Evolutionary conservation across 2,329 filamentous ascomycete species (phyloP), one percentile per base, ranked within the genome.

Genomic region (Sclerotinia spermophila): DNA sequence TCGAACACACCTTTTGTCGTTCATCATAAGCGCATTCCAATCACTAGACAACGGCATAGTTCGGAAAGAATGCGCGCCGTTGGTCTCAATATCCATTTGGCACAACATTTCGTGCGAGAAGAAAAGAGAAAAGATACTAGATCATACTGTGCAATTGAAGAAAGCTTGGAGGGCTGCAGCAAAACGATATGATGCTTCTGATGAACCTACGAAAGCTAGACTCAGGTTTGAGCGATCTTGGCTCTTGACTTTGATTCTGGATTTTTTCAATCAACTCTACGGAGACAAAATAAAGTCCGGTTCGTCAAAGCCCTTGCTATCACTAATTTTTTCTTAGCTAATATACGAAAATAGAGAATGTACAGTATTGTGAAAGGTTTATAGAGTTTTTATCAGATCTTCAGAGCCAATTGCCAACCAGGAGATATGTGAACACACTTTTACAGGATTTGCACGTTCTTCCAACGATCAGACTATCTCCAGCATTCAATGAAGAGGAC

Each of bases 71-170:
- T 98, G 96, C 81, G 96, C 95, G 10, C 93, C 96, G 2, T 84
- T 99, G 67, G 95, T 99, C 30, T 96, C 94, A 19, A 97, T 99
- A 76, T 91, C 92, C 1, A 93, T 96, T 76, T 99, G 96, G 96
- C 93, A 98, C 78, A 96, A 97, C 78, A 83, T 99, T 51, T 92
- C 92, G 42, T 92, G 87, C 70, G 93, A 96, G 45, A 85, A 86
- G 71, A 87, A 89, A 73, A 88, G 93, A 75, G 92, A 97, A 69
- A 83, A 84, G 45, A 87, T 89, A 69, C 85, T 99, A 42, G 89
- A 92, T 58, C 89, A 92, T 75, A 87, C 87, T 61, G 82, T 88
- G n/a, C 90, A 92, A 74, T 81, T 97, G 76, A 90, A 88, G 79
- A 98, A 97, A 80, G 91, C 93, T 65, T 99, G 96, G 96, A 90